These are phyloP conservation scores for Xylaria sp. DNA, from an alignment of 2,329 filamentous ascomycete genomes.

Conservation along the genomic window DNA sequence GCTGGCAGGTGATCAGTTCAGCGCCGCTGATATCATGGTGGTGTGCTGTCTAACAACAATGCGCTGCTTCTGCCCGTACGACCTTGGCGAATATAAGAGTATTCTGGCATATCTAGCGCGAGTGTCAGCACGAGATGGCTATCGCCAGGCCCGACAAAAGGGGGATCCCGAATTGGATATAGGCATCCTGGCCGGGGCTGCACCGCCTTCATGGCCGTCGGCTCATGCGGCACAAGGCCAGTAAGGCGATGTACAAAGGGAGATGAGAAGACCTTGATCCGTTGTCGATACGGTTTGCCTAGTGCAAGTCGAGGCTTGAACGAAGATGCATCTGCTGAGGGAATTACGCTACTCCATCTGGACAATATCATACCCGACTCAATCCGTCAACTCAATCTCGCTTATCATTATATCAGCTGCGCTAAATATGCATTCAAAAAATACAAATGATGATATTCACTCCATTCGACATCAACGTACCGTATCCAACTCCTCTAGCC, in stretches of 20 bases:
- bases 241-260: background rate
- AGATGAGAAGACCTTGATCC: background rate
- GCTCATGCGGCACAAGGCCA: background rate
- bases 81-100: conserved; percentile 48
- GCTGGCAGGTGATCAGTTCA: conserved; percentile 67
- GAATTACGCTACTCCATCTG: background rate
- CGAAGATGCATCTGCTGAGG: background rate
- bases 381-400: background rate
- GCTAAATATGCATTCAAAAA: background rate
- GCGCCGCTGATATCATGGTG: conserved; percentile 69
- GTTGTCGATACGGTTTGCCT: background rate
- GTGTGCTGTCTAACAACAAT: conserved; percentile 67
- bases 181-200: conserved; percentile 28
- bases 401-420: background rate
- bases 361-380: too few relatives aligned
- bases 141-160: conserved; percentile 54
- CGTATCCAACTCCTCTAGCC: too few relatives aligned
- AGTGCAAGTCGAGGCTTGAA: background rate
- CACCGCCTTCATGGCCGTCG: conserved; percentile 24
- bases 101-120: conserved; percentile 54
- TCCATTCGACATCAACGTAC: too few relatives aligned
- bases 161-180: conserved; percentile 54
- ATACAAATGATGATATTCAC: too few relatives aligned
- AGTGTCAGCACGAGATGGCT: conserved; percentile 51
- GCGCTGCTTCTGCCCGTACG: conserved; percentile 56